Evolutionary conservation across 2,329 filamentous ascomycete genomes (phyloP).

Genomic region (Aspergillus uvarum): DNA sequence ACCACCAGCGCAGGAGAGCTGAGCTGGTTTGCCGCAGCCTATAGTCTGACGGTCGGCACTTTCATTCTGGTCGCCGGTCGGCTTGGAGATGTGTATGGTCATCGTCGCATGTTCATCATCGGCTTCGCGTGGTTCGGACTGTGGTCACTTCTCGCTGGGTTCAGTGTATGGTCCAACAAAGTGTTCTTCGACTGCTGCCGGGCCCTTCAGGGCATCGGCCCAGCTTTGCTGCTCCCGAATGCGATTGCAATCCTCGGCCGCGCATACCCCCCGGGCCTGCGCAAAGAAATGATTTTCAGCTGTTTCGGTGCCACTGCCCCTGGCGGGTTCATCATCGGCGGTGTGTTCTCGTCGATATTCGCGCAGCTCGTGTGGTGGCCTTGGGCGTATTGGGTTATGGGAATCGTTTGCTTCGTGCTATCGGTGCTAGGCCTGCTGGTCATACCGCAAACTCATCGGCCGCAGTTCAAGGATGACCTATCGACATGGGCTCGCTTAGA

Average conservation of each 20-base stretch:
- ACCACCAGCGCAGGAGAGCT: constrained; percentile 45
- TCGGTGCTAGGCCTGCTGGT: constrained; percentile 38
- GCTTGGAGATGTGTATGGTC: constrained; percentile 40
- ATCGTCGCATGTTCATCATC: constrained; percentile 36
- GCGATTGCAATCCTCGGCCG: constrained; percentile 61
- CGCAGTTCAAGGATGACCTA: constrained; percentile 12
- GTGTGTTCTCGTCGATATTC: constrained; percentile 42
- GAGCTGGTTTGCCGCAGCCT: constrained; percentile 59
- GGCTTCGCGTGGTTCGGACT: constrained; percentile 40
- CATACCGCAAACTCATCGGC: constrained; percentile 16
- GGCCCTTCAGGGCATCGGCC: constrained; percentile 57
- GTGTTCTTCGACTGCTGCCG: constrained; percentile 54
- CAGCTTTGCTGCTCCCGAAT: constrained; percentile 64
- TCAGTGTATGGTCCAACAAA: constrained; percentile 39
- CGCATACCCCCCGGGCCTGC: constrained; percentile 55
- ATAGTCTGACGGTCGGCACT: constrained; percentile 46
- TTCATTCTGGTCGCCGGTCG: constrained; percentile 40
- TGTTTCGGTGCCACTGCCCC: constrained; percentile 53
- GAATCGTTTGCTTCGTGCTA: constrained; percentile 36
- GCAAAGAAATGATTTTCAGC: constrained; percentile 62
- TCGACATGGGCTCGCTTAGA: constrained; percentile 35
- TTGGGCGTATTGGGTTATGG: constrained; percentile 51
- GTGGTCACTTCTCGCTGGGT: constrained; percentile 40
- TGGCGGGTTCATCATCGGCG: constrained; percentile 45
- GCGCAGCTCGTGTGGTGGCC: constrained; percentile 51